Percentiles rank a stretch among this genome's conserved stretches.
Conservation (phyloP, 1,139 yeast genomes). For the Debaryomyces fabryi region DNA sequence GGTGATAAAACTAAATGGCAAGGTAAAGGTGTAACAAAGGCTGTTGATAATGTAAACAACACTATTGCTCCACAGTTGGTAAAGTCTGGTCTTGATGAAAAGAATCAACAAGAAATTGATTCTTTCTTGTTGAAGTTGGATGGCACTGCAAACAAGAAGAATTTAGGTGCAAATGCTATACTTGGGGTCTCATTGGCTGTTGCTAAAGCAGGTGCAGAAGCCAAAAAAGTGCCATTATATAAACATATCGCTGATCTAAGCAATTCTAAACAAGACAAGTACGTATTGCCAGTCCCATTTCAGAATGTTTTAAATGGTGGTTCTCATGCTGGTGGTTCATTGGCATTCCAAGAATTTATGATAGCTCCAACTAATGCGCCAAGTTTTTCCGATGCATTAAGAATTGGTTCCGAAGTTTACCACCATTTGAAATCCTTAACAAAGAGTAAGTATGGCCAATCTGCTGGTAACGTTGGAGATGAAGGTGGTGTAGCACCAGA, state of each 20-base stretch:
- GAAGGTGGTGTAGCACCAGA: slow-evolving; percentile 98
- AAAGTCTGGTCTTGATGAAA: slow-evolving; percentile 66
- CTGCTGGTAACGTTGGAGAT: slow-evolving; percentile 96
- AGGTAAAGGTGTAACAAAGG: slow-evolving; percentile 88
- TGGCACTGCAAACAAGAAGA: slow-evolving; percentile 85
- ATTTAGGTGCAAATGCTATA: slow-evolving; percentile 88
- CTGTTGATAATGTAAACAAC: slow-evolving; percentile 81
- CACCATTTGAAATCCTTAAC: slow-evolving; percentile 82
- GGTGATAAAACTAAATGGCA: slow-evolving; percentile 85
- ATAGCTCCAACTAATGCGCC: slow-evolving; percentile 84
- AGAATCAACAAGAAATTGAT: slow-evolving; percentile 81
- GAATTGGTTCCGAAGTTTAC: slow-evolving; percentile 91
- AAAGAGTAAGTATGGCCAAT: slow-evolving; percentile 84
- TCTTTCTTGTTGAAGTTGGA: slow-evolving; percentile 70
- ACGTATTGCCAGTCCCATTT: slow-evolving; percentile 87
- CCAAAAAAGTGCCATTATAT: slow-evolving; percentile 78
- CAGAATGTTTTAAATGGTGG: slow-evolving; percentile 96
- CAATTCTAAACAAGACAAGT: slow-evolving; percentile 58
- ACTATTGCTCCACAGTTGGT: slow-evolving; percentile 80
- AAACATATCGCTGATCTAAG: slow-evolving; percentile 72
- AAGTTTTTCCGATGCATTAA: slow-evolving; percentile 81
- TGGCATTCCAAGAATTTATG: slow-evolving; percentile 96
- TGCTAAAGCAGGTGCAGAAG: slow-evolving; percentile 89
- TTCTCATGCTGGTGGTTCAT: slow-evolving; percentile 94
- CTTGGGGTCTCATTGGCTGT: slow-evolving; percentile 86